Base-by-base conservation (phyloP, 805 yeast genomes). In the Maudiozyma saulgeensis region DNA sequence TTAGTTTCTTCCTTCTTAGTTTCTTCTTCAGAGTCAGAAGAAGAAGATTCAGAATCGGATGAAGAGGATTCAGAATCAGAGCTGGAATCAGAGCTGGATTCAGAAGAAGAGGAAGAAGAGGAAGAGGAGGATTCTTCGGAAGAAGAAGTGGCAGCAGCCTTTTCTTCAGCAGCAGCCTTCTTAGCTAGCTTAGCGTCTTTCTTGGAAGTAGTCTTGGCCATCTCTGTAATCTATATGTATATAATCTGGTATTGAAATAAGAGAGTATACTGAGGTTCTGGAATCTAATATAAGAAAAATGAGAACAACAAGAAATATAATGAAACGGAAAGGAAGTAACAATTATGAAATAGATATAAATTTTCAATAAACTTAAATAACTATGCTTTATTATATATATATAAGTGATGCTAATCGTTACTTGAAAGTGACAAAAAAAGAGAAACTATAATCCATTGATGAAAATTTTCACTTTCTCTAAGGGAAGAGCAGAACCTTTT, bases 1-100 rank as follows among this genome's bases (percentile, higher is more conserved):
- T 70, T 72, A 19, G 65, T 56, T 21, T 41, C 35, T 12, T 37
- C 16, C 48, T 58, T 61, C 49, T 62, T 70, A 62, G 61, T 68
- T 62, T 53, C 69, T n/a, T 28, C 38, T 18, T 65, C 73, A 53
- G 63, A 64, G 3, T 43, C 26, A 25, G 50, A 45, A 39, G 51
- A 47, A 11, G 43, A 37, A n/a, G 43, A 42, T 16, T 42, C 44
- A 6, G 60, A 55, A 19, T 41, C 45, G n/a, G 45, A 41, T 32
- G 53, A 51, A 19, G 51, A 48, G 6, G 47, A 38, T 12, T 47
- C 42, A 40, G 49, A 45, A 13, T 40, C 31, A 16, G 53, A 49
- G 4, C 23, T 21, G 9, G 44, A 34, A 6, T 47, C 41, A 15
- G 51, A 49, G 31, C 44, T 43, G 50, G 38, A 42, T 21, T 49